Evolutionary conservation across 441 rosid genomes (phyloP), one percentile per base, ranked within the genome.

Genomic region (Flueggea neowawraea): DNA sequence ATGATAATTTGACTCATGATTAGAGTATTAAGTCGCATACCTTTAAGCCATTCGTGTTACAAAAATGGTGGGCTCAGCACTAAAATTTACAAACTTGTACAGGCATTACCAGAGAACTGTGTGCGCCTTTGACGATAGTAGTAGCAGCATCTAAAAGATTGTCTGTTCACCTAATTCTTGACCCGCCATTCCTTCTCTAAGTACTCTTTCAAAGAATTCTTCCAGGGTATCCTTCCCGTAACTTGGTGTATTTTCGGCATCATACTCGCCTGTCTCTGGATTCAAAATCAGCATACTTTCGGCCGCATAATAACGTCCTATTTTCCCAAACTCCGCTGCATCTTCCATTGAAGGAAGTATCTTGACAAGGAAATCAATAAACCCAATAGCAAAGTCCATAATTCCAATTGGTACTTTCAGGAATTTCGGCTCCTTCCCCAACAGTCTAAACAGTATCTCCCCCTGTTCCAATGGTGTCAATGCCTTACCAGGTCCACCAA

Each of bases 401-500:
- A 93, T 77, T 77, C 82, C 90, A 3, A 90, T 88, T 3, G 97
- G 98, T 47, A 93, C 97, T 74, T 77, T 93, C 77, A 92, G 71
- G 78, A 88, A 93, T 84, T 84, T 84, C 14, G 97, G 91, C 64
- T 90, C 86, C 73, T 66, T 93, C 15, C 95, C 95, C 63, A 85
- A 16, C 16, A 93, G 77, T 65, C 62, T 88, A 69, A 86, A 90
- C 76, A 93, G 15, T 55, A 85, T 84, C 82, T 88, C 88, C 56
- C 96, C 97, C 79, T 93, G 97, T 69, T 93, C 96, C 39, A 93
- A 60, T 0, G 98, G 95, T 0, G 97, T 90, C 79, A 90, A 75
- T 0, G 96, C 95, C 75, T 87, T 85, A 54, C 95, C 97, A 2
- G 96, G 98, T 3, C 98, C 98, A 13, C 98, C 98, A 62, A 93